A percentile compares a stretch with the other conserved stretches of the same genome.
Evolutionary conservation across 768 basidiomycete species (phyloP).

Genomic region (Phylloporus sp.): DNA sequence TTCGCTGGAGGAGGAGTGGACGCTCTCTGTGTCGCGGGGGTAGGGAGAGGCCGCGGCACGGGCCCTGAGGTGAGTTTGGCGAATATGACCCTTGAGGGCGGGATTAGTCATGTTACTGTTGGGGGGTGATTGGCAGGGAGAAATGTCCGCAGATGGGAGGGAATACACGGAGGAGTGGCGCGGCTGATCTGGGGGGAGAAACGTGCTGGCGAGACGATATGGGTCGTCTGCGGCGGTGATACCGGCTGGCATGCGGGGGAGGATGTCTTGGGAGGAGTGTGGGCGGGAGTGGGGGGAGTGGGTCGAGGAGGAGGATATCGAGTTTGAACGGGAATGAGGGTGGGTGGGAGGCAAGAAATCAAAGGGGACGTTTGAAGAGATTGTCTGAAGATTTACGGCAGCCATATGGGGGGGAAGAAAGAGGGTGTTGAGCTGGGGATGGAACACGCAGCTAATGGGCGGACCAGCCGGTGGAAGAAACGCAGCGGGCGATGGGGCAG

Average conservation of each 20-base stretch:
- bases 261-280: conserved; percentile 69
- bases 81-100: conserved; percentile 72
- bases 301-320: conserved; percentile 71
- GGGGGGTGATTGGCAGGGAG: conserved; percentile 63
- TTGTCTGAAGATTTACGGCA: conserved; percentile 71
- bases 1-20: conserved; percentile 84
- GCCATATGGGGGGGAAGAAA: conserved; percentile 49
- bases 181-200: conserved; percentile 43
- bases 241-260: conserved; percentile 49
- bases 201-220: conserved; percentile 59
- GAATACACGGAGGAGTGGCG: conserved; percentile 46
- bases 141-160: conserved; percentile 38
- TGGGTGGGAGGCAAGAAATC: conserved; percentile 63
- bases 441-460: conserved; percentile 34
- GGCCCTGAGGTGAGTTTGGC: conserved; percentile 73
- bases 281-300: conserved; percentile 72
- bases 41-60: conserved; percentile 81
- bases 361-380: conserved; percentile 62
- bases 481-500: background rate
- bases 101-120: conserved; percentile 73
- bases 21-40: conserved; percentile 79
- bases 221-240: conserved; percentile 62
- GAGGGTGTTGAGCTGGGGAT: conserved; percentile 37
- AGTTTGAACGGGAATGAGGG: conserved; percentile 74
- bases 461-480: conserved; percentile 52